Percentiles rank a stretch among this genome's conserved stretches.
These are phyloP conservation scores for Rhodotorula sp. DNA, from an alignment of 1,284 basidiomycete genomes.

Conservation along the genomic window DNA sequence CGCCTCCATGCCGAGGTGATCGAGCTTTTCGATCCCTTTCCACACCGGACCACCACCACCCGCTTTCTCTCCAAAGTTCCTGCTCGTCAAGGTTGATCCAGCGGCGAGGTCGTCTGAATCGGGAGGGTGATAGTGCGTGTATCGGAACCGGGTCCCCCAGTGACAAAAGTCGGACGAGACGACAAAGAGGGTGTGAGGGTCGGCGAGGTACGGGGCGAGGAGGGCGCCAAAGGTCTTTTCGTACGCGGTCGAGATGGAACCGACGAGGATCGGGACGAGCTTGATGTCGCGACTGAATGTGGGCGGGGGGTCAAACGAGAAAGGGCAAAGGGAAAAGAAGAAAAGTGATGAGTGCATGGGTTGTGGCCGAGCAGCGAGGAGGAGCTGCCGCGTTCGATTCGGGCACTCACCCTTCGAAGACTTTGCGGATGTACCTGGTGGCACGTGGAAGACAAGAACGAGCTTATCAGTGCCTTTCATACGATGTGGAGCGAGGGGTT, in stretches of 20 bases:
- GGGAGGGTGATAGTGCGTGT: constrained; percentile 24
- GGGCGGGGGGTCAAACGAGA: not conserved
- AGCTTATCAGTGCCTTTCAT: not conserved
- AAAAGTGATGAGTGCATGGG: too few species aligned
- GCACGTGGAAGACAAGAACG: too few species aligned
- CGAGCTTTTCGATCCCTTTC: constrained; percentile 69
- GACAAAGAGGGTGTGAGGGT: constrained; percentile 78
- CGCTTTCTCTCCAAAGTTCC: constrained; percentile 7
- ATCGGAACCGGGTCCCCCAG: constrained; percentile 61
- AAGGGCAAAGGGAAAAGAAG: too few species aligned
- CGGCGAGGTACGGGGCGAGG: constrained; percentile 74
- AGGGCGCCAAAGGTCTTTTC: constrained; percentile 66
- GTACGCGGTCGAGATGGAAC: constrained; percentile 64
- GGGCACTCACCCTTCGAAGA: constrained; percentile 68
- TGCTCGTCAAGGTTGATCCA: constrained; percentile 11
- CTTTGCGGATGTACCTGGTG: constrained; percentile 69
- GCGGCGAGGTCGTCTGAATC: not conserved
- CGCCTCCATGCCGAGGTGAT: constrained; percentile 73
- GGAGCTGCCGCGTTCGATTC: not conserved
- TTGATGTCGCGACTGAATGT: constrained; percentile 62
- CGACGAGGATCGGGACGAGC: constrained; percentile 89
- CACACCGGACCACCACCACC: constrained; percentile 40
- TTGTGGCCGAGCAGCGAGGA: too few species aligned
- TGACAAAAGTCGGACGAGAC: constrained; percentile 98
- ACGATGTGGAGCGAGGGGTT: constrained; percentile 51